Percentiles rank a stretch among this genome's conserved stretches.
Conservation (phyloP, 768 basidiomycete species). For the Plicaturopsis crispa region DNA sequence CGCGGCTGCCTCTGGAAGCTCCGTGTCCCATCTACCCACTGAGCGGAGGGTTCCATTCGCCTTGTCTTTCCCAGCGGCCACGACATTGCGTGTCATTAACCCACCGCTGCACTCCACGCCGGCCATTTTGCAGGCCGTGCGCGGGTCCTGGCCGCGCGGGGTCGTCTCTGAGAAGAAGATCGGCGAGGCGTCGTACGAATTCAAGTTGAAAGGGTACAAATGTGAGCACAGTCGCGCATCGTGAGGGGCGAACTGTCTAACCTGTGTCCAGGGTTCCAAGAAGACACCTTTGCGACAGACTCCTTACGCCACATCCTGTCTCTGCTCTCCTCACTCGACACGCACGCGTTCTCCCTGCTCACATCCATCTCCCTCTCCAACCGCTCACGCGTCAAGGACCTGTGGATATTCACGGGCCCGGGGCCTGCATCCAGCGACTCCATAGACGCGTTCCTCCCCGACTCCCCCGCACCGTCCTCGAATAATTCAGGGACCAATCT, state of each 20-base stretch:
- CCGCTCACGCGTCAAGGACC: slow-evolving; percentile 66
- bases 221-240: slow-evolving; percentile 35
- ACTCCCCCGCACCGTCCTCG: slow-evolving; percentile 25
- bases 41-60: slow-evolving; percentile 46
- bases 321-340: slow-evolving; percentile 58
- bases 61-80: slow-evolving; percentile 64
- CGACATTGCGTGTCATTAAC: slow-evolving; percentile 61
- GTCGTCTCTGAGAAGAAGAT: slow-evolving; percentile 74
- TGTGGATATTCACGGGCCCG: slow-evolving; percentile 72
- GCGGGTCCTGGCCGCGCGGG: slow-evolving; percentile 73
- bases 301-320: slow-evolving; percentile 66
- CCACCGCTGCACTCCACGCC: slow-evolving; percentile 75
- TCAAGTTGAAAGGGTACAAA: slow-evolving; percentile 76
- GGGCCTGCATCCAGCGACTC: slow-evolving; percentile 21
- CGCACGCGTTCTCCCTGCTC: slow-evolving; percentile 58
- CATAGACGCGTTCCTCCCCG: slow-evolving; percentile 19
- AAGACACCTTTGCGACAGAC: slow-evolving; percentile 68
- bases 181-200: slow-evolving; percentile 65
- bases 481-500: slow-evolving; percentile 16
- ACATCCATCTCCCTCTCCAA: slow-evolving; percentile 66
- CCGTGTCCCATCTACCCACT: slow-evolving; percentile 27
- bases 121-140: slow-evolving; percentile 73
- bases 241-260: slow-evolving; percentile 6
- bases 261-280: slow-evolving; percentile 57
- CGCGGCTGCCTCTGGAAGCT: slow-evolving; percentile 29